Percentiles rank a stretch among this genome's conserved stretches.
These are phyloP conservation scores for Penicillium sclerotiorum DNA, from an alignment of 2,329 filamentous ascomycete genomes.

Conservation along the genomic window DNA sequence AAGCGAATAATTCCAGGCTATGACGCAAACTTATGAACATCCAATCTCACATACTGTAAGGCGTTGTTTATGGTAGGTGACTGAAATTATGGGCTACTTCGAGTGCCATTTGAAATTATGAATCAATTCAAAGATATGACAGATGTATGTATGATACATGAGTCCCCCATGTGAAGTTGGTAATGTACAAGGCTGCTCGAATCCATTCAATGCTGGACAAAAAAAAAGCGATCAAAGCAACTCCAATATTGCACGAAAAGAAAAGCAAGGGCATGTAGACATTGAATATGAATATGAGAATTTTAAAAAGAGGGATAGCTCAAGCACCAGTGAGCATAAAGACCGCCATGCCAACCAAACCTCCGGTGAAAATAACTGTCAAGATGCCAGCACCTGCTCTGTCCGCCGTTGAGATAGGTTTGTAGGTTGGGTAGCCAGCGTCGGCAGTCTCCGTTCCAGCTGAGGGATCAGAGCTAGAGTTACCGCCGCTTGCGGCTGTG, in stretches of 20 bases:
- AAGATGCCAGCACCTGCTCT: constrained; percentile 9
- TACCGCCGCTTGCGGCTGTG: background rate
- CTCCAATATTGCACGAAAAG: too few relatives aligned
- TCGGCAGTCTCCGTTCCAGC: background rate
- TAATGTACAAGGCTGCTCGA: too few relatives aligned
- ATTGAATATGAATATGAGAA: background rate
- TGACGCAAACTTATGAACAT: too few relatives aligned
- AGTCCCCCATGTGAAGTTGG: too few relatives aligned
- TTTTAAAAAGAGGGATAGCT: background rate
- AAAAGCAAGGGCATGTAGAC: too few relatives aligned
- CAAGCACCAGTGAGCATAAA: background rate
- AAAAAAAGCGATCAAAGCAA: too few relatives aligned
- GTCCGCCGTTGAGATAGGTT: constrained; percentile 1
- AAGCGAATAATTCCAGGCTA: too few relatives aligned
- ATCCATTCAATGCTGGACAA: too few relatives aligned
- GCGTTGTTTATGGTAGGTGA: too few relatives aligned
- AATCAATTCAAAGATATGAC: background rate
- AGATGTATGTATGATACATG: too few relatives aligned
- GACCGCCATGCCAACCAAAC: background rate
- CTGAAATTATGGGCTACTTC: too few relatives aligned
- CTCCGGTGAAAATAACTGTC: background rate
- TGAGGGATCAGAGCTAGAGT: background rate
- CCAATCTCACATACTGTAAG: too few relatives aligned
- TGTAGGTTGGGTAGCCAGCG: constrained; percentile 61
- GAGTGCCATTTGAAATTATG: background rate